A percentile compares a stretch with the other conserved stretches of the same genome.
These are phyloP conservation scores for Phytophthora cryptogea DNA, from an alignment of 352 stramenopile species.

Conservation along the genomic window DNA sequence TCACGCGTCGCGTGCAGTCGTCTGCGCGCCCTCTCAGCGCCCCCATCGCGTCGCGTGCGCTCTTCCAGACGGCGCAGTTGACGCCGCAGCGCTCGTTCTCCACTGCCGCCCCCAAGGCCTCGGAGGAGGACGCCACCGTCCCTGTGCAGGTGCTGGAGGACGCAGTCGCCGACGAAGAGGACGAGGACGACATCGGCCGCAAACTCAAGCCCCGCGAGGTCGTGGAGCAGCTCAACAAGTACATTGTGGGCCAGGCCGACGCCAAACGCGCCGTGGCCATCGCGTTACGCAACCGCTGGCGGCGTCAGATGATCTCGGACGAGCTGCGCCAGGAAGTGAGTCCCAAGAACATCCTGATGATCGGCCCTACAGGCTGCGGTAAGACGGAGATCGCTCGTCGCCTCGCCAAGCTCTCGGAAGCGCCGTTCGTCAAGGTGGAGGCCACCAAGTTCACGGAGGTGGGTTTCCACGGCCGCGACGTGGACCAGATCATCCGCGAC, in stretches of 20 bases:
- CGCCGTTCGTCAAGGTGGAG: slow-evolving; percentile 98
- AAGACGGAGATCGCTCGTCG: slow-evolving; percentile 98
- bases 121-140: slow-evolving; percentile 33
- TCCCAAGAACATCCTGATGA: slow-evolving; percentile 99
- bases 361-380: slow-evolving; percentile 98
- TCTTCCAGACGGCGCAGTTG: slow-evolving; percentile 15
- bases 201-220: slow-evolving; percentile 94
- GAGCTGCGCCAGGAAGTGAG: slow-evolving; percentile 92
- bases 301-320: slow-evolving; percentile 94
- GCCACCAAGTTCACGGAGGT: slow-evolving; percentile 99
- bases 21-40: not conserved
- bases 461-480: slow-evolving; percentile 98
- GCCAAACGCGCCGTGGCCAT: slow-evolving; percentile 98
- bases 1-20: slow-evolving; percentile 32
- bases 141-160: slow-evolving; percentile 38
- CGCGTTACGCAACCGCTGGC: slow-evolving; percentile 98
- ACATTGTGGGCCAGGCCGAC: slow-evolving; percentile 97
- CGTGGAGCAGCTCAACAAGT: slow-evolving; percentile 95
- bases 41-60: slow-evolving; percentile 10
- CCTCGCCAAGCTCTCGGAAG: slow-evolving; percentile 96
- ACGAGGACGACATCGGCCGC: slow-evolving; percentile 66
- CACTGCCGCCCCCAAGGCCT: slow-evolving; percentile 38
- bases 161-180: slow-evolving; percentile 29
- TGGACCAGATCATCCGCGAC: slow-evolving; percentile 99
- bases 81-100: slow-evolving; percentile 30